Evolutionary conservation across 352 stramenopile species (phyloP), one percentile per base, ranked within the genome.

Genomic region (Phytophthora syringae): DNA sequence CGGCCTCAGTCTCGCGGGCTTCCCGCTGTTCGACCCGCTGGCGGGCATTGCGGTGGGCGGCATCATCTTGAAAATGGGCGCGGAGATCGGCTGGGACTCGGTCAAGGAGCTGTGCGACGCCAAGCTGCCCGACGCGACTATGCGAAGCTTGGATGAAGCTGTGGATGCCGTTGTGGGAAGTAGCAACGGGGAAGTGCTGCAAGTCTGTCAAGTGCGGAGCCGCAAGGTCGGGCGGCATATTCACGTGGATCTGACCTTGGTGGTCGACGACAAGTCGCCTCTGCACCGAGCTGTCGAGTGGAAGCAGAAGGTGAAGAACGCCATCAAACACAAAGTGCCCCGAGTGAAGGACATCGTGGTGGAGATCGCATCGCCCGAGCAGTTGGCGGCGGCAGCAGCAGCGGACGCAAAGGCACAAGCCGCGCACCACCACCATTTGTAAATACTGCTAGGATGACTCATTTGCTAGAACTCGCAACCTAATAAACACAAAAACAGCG

Each of bases 41-140:
- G 83, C 77, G 15, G 83, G 83, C 18, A 89, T 92, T 65, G 67
- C 84, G 4, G 81, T 92, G 20, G 81, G 83, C n/a, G 81, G 79
- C 3, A 89, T 92, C 34, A 89, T 92, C 30, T 58, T 90, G 22
- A 92, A 92, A 55, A 92, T 90, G 80, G 83, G 83, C 12, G 79
- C 71, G 15, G 83, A 92, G 50, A 89, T 92, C 37, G 83, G 83
- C 22, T 87, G 70, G 76, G 65, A 84, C 16, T 72, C 81, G 6
- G 76, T 75, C 16, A 76, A 81, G 55, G 83, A 92, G 45, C 62
- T 92, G 15, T 92, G 83, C 30, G 83, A 92, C 63, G 74, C 67
- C 11, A 82, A 87, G 51, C 57, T 92, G 24, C 63, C 83, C 0
- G 54, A 67, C 22, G 56, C 70, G 22, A 77, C 57, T 2, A 61